Percentiles rank a stretch among this genome's conserved stretches.
Evolutionary conservation across 768 basidiomycete genomes (phyloP).

Genomic region (Lentinula raphanica): DNA sequence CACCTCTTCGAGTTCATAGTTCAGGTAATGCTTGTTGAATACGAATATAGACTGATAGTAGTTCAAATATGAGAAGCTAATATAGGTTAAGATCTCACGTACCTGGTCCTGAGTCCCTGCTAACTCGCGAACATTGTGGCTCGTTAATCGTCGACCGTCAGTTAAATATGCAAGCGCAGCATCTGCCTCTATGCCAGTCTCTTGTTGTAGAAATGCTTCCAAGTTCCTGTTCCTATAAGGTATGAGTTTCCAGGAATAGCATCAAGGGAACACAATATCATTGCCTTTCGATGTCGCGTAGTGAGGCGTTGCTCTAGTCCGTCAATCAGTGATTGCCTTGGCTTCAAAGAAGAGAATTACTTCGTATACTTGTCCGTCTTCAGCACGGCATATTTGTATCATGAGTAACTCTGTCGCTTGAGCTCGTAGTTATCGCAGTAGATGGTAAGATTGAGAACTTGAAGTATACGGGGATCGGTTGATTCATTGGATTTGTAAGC

Average conservation of each 20-base stretch:
- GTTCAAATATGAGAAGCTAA: background rate
- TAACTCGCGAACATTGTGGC: slow-evolving; percentile 69
- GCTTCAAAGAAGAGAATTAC: slow-evolving; percentile 24
- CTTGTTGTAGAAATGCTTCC: slow-evolving; percentile 66
- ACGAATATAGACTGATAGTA: slow-evolving; percentile 61
- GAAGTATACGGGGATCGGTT: too few relatives aligned
- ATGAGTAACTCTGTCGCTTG: slow-evolving; percentile 23
- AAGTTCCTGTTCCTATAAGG: slow-evolving; percentile 52
- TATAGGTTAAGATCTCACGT: slow-evolving; percentile 19
- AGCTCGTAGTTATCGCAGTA: background rate
- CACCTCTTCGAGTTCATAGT: slow-evolving; percentile 61
- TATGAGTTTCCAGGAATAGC: slow-evolving; percentile 9
- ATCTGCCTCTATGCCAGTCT: slow-evolving; percentile 66
- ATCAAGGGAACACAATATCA: slow-evolving; percentile 9
- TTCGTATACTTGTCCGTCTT: slow-evolving; percentile 59
- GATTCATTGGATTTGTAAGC: background rate
- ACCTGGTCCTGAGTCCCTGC: slow-evolving; percentile 76
- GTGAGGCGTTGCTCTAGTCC: slow-evolving; percentile 50
- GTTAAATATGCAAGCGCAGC: slow-evolving; percentile 73
- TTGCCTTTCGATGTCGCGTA: slow-evolving; percentile 77
- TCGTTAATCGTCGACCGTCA: slow-evolving; percentile 69
- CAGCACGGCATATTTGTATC: slow-evolving; percentile 63
- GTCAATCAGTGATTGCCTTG: background rate
- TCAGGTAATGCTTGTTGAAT: slow-evolving; percentile 79
- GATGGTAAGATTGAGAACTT: too few relatives aligned